A percentile compares a stretch with the other conserved stretches of the same genome.
Evolutionary conservation across 305 asterid genomes (phyloP).

Genomic region (Petunia hybrid): DNA sequence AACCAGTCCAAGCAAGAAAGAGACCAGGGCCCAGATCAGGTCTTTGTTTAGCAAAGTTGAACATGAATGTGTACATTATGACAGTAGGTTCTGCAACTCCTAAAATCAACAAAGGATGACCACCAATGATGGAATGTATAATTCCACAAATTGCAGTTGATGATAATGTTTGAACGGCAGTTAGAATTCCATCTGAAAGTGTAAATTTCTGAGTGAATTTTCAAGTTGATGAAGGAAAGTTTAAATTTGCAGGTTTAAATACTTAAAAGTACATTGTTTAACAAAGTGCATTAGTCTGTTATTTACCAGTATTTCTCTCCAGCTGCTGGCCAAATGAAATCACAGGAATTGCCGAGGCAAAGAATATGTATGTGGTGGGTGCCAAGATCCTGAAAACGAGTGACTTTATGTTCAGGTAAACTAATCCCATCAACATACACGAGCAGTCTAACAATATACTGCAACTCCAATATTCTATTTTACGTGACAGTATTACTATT

Average conservation of each 20-base stretch:
- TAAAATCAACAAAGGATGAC: conserved; percentile 85
- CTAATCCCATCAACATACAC: not conserved
- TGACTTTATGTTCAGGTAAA: not conserved
- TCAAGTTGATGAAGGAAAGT: not conserved
- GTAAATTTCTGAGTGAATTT: not conserved
- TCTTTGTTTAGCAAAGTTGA: conserved; percentile 77
- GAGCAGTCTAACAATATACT: not conserved
- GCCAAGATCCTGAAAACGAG: conserved; percentile 37
- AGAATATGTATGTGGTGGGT: conserved; percentile 35
- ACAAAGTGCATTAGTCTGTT: not conserved
- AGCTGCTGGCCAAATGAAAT: conserved; percentile 36
- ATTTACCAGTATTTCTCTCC: conserved; percentile 34
- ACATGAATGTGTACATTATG: conserved; percentile 98
- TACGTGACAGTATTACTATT: no score
- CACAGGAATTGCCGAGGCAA: conserved; percentile 36
- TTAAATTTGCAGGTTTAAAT: not conserved
- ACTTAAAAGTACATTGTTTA: not conserved
- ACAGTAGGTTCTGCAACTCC: conserved; percentile 99
- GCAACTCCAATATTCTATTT: no score
- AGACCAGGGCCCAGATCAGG: conserved; percentile 74
- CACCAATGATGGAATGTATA: conserved; percentile 89
- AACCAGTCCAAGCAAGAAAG: conserved; percentile 97
- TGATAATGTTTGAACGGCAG: conserved; percentile 89
- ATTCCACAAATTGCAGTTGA: conserved; percentile 94
- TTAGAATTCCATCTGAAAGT: conserved; percentile 83